Conservation (phyloP, 495 filamentous ascomycete genomes). For the Melanomma pulvis-pyrius region DNA sequence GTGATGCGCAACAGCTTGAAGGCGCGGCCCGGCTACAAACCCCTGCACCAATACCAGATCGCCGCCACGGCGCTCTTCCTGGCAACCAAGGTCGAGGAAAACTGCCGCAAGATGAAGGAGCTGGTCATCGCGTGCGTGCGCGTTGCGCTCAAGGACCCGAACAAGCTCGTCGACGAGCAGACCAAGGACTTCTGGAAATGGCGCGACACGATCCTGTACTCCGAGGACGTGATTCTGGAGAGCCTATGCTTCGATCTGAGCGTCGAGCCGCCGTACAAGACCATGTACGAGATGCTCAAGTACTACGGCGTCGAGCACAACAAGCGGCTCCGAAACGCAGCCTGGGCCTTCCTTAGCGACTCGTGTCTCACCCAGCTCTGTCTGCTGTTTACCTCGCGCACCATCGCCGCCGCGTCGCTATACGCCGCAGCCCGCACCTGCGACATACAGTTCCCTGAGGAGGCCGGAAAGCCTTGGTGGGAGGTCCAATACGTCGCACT, state of each 20-base stretch:
- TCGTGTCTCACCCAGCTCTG: constrained; percentile 79
- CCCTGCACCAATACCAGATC: constrained; percentile 80
- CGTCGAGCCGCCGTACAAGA: constrained; percentile 79
- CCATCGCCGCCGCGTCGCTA: constrained; percentile 81
- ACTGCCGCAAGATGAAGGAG: constrained; percentile 89
- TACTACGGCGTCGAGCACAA: constrained; percentile 70
- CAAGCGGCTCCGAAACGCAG: constrained; percentile 74
- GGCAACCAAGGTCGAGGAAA: constrained; percentile 95
- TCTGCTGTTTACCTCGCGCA: constrained; percentile 74
- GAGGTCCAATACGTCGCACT: constrained; percentile 65
- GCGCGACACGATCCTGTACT: constrained; percentile 86
- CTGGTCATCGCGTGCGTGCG: constrained; percentile 89
- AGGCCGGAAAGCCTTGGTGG: constrained; percentile 87
- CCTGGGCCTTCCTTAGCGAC: constrained; percentile 94
- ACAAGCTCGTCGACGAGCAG: constrained; percentile 87
- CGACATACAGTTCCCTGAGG: constrained; percentile 71
- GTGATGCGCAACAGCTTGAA: constrained; percentile 86
- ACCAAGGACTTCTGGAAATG: constrained; percentile 96
- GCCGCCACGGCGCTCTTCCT: constrained; percentile 89
- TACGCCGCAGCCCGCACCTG: constrained; percentile 79
- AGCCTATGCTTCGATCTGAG: constrained; percentile 91
- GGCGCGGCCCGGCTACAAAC: constrained; percentile 60
- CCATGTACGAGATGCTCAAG: constrained; percentile 75
- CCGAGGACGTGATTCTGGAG: constrained; percentile 91
- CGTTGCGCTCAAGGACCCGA: constrained; percentile 89